phyloP scores from a whole-genome alignment of 495 filamentous ascomycete species.

The Penicillium pulvis region DNA sequence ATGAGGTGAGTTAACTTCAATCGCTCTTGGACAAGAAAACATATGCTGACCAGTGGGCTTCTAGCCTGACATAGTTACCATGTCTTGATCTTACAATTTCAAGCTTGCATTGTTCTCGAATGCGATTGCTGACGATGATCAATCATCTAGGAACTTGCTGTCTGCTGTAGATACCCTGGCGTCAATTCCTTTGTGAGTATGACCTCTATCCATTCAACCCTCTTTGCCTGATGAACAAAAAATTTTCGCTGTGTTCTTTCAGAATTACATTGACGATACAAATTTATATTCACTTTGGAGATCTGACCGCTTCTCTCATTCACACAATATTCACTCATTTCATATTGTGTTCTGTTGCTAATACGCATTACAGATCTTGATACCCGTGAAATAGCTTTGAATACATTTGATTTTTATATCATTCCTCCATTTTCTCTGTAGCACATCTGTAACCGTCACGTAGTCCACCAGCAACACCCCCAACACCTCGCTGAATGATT shows the following conservation, averaged over 20 bases:
- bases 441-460: neutral
- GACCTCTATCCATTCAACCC: slow-evolving; percentile 6
- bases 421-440: neutral
- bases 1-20: slow-evolving; percentile 69
- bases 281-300: slow-evolving; percentile 86
- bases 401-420: slow-evolving; percentile 3
- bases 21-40: neutral
- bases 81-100: slow-evolving; percentile 30
- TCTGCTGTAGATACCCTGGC: slow-evolving; percentile 3
- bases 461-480: neutral
- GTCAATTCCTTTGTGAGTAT: slow-evolving; percentile 31
- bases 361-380: slow-evolving; percentile 25
- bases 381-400: slow-evolving; percentile 15
- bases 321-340: slow-evolving; percentile 22
- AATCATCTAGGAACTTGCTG: slow-evolving; percentile 27
- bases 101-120: slow-evolving; percentile 31
- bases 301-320: slow-evolving; percentile 64
- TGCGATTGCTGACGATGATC: slow-evolving; percentile 35
- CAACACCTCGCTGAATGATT: neutral
- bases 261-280: slow-evolving; percentile 74
- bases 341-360: slow-evolving; percentile 22
- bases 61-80: slow-evolving; percentile 53
- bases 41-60: slow-evolving; percentile 43
- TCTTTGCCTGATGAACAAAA: slow-evolving; percentile 65
- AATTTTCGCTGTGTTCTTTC: slow-evolving; percentile 81